A percentile compares a stretch with the other conserved stretches of the same genome.
Conservation (phyloP, 1,284 basidiomycete species). For the Cryptococcus sp. region DNA sequence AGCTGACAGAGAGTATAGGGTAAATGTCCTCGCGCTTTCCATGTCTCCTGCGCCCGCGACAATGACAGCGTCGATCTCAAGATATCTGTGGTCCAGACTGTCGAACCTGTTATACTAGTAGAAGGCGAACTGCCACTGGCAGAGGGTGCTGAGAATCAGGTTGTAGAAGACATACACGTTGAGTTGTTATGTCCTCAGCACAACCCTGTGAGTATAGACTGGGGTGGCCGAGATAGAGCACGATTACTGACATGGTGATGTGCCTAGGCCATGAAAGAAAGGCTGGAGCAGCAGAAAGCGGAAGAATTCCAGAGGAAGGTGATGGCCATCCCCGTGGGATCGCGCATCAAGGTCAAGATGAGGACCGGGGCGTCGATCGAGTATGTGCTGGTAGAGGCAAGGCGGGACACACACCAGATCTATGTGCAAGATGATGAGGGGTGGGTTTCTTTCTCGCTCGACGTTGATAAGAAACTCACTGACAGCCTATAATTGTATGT, state of each 20-base stretch:
- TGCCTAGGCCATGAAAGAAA: constrained; percentile 62
- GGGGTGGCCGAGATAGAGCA: too few relatives aligned
- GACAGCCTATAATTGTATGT: background rate
- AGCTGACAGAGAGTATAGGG: constrained; percentile 42
- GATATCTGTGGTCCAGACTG: constrained; percentile 14
- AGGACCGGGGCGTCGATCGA: constrained; percentile 61
- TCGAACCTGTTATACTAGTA: constrained; percentile 1
- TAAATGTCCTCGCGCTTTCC: constrained; percentile 88
- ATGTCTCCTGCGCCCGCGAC: constrained; percentile 76
- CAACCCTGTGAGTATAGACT: constrained; percentile 64
- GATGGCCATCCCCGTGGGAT: constrained; percentile 62
- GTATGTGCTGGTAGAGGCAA: constrained; percentile 57
- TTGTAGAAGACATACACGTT: constrained; percentile 66
- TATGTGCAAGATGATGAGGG: constrained; percentile 11
- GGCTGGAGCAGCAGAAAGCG: constrained; percentile 67
- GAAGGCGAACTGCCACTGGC: constrained; percentile 15
- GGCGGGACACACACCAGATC: constrained; percentile 7
- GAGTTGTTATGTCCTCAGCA: constrained; percentile 74
- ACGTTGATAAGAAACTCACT: too few relatives aligned
- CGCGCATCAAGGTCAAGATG: constrained; percentile 73
- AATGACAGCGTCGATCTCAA: constrained; percentile 20
- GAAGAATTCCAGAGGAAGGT: constrained; percentile 59
- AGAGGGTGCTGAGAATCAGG: constrained; percentile 57
- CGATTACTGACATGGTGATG: too few relatives aligned
- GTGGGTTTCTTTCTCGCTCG: constrained; percentile 1